Base-by-base conservation (phyloP, 2,329 filamentous ascomycete species). In the Colletotrichum spaethianum region DNA sequence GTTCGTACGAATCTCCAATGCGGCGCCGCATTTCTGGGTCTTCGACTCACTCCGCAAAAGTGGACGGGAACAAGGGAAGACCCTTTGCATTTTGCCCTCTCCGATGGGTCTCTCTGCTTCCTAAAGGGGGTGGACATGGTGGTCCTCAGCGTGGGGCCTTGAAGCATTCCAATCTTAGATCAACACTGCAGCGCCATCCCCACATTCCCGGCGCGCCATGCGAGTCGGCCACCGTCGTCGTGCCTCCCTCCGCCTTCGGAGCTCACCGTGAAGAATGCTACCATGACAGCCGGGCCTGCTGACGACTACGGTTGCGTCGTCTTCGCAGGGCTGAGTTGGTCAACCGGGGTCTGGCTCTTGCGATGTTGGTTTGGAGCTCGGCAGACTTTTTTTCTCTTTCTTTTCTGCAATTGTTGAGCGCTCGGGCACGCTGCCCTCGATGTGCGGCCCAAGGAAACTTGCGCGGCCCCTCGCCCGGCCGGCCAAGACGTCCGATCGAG, bases 301-400 rank as follows among this genome's bases (percentile, higher is more conserved):
- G 70, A 72, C 65, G 70, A 72, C 44, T 50, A 44, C 40, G 28
- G 44, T 63, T 63, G 69, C 69, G 59, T 72, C 69, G 69, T 53
- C 40, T 36, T 61, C 46, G 46, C 69, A 72, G 59, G 59, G 69
- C 69, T 69, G 65, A 72, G 69, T 31, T 53, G 65, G 28, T 67
- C 36, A 23, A 23, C 55, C 26, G 26, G 42, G 59, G 42, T 50
- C 42, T 62, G 31, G 38, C 56, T 33, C 26, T 46, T 38, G 18
- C 56, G 11, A 33, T 46, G 40, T 11, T 46, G 40, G 9, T 18
- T 12, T 14, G 44, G 59, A 61, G 20, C 46, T n/a, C n/a, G 55
- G 20, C 36, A 20, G 18, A 16, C 38, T 28, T 26, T 52, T 61
- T 9, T 26, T 18, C 38, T 28, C 20, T 52, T 61, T 9, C 36